Base-by-base conservation (phyloP, 306 rosid species). In the Astragalus glycyphyllos region DNA sequence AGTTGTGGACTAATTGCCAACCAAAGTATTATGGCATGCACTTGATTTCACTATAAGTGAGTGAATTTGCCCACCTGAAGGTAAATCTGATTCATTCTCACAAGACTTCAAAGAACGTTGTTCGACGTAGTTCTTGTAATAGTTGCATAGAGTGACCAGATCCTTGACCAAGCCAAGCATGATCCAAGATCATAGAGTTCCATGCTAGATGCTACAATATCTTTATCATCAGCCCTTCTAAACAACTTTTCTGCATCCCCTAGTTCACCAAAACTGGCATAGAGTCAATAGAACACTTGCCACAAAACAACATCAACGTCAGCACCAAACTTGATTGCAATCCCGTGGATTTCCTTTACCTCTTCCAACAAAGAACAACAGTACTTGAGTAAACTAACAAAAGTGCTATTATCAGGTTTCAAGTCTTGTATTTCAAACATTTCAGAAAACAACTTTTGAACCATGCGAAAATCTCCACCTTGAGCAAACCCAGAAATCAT, bases 181-280 rank as follows among this genome's bases (percentile, higher is more conserved):
- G 71, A 73, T 82, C 82, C 75, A 79, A 12, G 60, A 85, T 80
- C 84, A 82, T 73, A 5, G 84, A 58, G 71, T 82, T 85, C 86
- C 86, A 85, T 40, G 89, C 80, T 47, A 82, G 84, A 85, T 40
- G 89, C 80, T 47, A 82, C 84, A 76, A 82, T 77, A 76, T 85
- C 89, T 69, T 80, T 79, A 41, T 73, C 29, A 46, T 35, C 59
- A 40, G 82, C 76, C 66, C 82, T 79, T 48, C 74, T 59, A 37
- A 82, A 85, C 84, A 82, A 58, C 11, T 82, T 85, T 54, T 82
- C 83, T 0, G 69, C 86, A 20, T 69, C 74, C 44, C 34, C 68
- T 48, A 79, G 80, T 55, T 73, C 67, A 17, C 84, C 69, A 44
- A 73, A 76, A 79, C 46, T 45, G n/a, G 80, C 80, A 69, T 85